phyloP scores from a whole-genome alignment of 768 basidiomycete species.

The Obba rivulosa region DNA sequence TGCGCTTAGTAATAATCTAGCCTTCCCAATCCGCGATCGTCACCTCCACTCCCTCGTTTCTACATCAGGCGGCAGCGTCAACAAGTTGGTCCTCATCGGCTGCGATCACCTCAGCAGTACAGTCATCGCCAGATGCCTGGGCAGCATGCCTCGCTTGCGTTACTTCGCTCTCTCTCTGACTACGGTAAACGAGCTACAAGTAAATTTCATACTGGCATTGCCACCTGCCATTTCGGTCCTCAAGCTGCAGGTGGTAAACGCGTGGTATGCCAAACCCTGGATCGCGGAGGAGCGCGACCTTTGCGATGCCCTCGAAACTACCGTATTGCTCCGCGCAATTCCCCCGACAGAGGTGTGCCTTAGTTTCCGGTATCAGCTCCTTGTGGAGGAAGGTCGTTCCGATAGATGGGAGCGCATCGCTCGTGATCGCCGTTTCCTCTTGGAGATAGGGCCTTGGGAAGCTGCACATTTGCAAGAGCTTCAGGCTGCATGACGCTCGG shows the following conservation, averaged over 20 bases:
- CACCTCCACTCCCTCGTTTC: slow-evolving; percentile 28
- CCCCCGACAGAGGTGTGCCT: slow-evolving; percentile 9
- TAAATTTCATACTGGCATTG: slow-evolving; percentile 27
- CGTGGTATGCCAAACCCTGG: slow-evolving; percentile 26
- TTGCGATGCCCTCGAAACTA: slow-evolving; percentile 25
- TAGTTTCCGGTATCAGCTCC: slow-evolving; percentile 11
- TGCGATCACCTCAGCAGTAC: slow-evolving; percentile 28
- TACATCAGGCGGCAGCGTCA: slow-evolving; percentile 17
- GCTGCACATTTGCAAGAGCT: background rate
- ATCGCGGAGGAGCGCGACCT: slow-evolving; percentile 27
- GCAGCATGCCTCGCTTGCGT: slow-evolving; percentile 22
- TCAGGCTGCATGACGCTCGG: no score
- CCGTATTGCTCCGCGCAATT: slow-evolving; percentile 7
- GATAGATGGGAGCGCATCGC: slow-evolving; percentile 25
- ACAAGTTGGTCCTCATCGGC: slow-evolving; percentile 31
- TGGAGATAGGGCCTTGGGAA: slow-evolving; percentile 28
- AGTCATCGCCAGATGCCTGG: slow-evolving; percentile 25
- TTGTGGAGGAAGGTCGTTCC: slow-evolving; percentile 15
- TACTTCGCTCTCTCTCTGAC: slow-evolving; percentile 32
- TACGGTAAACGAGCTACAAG: slow-evolving; percentile 29
- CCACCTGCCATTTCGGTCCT: slow-evolving; percentile 25
- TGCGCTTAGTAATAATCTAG: slow-evolving; percentile 27
- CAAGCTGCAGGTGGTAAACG: slow-evolving; percentile 32
- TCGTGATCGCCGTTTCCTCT: slow-evolving; percentile 10
- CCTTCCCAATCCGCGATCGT: slow-evolving; percentile 31